Conservation (phyloP, 495 filamentous ascomycete species). For the Bryoglossum gracile region DNA sequence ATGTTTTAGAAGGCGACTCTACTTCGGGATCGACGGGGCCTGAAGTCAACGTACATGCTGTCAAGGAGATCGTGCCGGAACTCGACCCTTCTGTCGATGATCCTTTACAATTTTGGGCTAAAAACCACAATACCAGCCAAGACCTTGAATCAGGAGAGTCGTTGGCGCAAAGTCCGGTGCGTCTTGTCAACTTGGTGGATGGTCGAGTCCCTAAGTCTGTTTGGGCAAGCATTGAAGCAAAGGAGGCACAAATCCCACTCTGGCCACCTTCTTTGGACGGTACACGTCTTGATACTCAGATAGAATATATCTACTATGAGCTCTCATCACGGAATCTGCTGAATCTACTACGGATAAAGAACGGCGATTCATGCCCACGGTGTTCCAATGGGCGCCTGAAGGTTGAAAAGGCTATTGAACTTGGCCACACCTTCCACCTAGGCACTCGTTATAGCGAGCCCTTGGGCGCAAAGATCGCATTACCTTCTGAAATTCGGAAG, state of each 20-base stretch:
- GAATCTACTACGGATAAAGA: conserved; percentile 54
- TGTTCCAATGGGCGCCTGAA: conserved; percentile 59
- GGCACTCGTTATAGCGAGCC: conserved; percentile 81
- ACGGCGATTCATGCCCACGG: conserved; percentile 64
- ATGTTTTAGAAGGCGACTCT: conserved; percentile 1
- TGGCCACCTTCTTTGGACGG: conserved; percentile 5
- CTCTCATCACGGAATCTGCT: conserved; percentile 27
- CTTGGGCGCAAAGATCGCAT: conserved; percentile 52
- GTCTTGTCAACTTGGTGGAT: conserved; percentile 49
- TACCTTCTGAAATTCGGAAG: conserved; percentile 19
- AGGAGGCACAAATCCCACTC: conserved; percentile 7
- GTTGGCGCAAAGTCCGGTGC: background rate
- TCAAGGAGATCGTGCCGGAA: conserved; percentile 64
- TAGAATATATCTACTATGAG: conserved; percentile 2
- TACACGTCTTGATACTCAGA: background rate
- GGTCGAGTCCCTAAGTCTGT: conserved; percentile 32
- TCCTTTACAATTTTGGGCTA: conserved; percentile 47
- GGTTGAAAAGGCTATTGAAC: conserved; percentile 68
- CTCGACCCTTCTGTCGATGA: conserved; percentile 66
- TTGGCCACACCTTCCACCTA: conserved; percentile 93
- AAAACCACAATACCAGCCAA: background rate
- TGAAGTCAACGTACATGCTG: conserved; percentile 61
- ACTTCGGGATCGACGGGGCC: background rate
- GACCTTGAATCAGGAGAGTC: background rate
- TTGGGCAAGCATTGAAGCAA: conserved; percentile 9